Evolutionary conservation across 139 green algal genomes (phyloP), one percentile per base, ranked within the genome.

Genomic region (Coelastrella sp.): DNA sequence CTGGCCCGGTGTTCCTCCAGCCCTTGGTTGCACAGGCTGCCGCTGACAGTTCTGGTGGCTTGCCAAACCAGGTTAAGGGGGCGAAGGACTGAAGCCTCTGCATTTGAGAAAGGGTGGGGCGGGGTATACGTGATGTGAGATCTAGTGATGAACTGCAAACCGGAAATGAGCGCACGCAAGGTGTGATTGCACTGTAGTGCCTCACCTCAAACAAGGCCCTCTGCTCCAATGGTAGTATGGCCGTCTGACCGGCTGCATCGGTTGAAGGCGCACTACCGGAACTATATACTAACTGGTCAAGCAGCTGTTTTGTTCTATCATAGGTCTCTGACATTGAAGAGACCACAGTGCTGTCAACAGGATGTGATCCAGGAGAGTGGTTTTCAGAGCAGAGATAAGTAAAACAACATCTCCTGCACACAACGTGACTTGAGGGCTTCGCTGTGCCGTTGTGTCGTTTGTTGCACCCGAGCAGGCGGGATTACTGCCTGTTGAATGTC

Each of bases 1-100:
- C 95, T 10, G 85, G 73, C 0, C 85, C 95, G 3, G 89, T 87
- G 89, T 97, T 97, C 22, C 91, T 60, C 95, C 95, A 97, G 7
- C 95, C 95, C 9, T 91, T 89, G 14, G 93, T 58, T 6, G 95
- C 95, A 79, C 95, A 97, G 35, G 90, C 89, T 14, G 94, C 61
- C 0, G 95, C 85, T 11, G 75, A 83, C 6, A 96, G 92, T 25
- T 58, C 58, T 6, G 87, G 25, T 17, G 95, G 95, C 87, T 97
- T 97, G 66, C 79, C 93, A 82, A 97, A 97, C 95, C 95, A 97
- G 56, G 94, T 96, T 68, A 82, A 78, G 5, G 93, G 35, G n/a
- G 91, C 91, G 89, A 96, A 97, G 60, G 92, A 96, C 22, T 91
- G 89, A 14, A 97, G 89, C 9, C 95, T 93, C 7, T 87, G 74